Evolutionary conservation across 2,329 filamentous ascomycete genomes (phyloP), one percentile per base, ranked within the genome.

Genomic region (Pseudopithomyces maydicus): DNA sequence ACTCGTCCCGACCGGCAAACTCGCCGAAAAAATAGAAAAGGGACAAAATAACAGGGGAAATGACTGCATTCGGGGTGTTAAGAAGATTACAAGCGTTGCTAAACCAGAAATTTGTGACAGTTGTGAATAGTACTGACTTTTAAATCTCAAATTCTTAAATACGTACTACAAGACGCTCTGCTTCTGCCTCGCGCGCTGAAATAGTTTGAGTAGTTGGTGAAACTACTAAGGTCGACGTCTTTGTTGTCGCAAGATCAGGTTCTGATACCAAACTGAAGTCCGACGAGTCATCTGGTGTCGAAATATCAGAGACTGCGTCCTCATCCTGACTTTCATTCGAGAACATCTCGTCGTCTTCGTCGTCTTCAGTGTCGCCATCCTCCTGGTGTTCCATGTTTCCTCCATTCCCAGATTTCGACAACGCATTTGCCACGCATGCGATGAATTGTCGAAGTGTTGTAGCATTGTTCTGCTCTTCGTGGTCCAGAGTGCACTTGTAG

Each of bases 401-500:
- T 17, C n/a, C 38, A 41, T 20, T 17, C 5, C 38, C 38, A 17
- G 38, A 10, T 17, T n/a, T 41, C 4, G 4, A 3, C n/a, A 41
- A 4, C 8, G 20, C 12, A 20, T 45, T 45, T 17, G 43, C 15
- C 12, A 29, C 22, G 10, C 20, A 45, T 7, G 22, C 26, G 14
- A 33, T 26, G 17, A 47, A 47, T 3, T 35, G 12, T 2, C 44
- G 36, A 20, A 29, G 36, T 2, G 22, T 32, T 6, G 26, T 33
- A 15, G 26, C 12, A 15, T 32, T 33, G 14, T 33, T 47, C 12
- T 10, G 54, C 36, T 64, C 52, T 11, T 47, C 32, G 17, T 56
- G 36, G 2, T 56, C 29, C 19, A 62, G 23, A 3, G 56, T 49
- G 39, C 50, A 58, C 10, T 58, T 49, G 42, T 67, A 65, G 3